Evolutionary conservation across 306 rosid genomes (phyloP).

Genomic region (Biancaea sappan): DNA sequence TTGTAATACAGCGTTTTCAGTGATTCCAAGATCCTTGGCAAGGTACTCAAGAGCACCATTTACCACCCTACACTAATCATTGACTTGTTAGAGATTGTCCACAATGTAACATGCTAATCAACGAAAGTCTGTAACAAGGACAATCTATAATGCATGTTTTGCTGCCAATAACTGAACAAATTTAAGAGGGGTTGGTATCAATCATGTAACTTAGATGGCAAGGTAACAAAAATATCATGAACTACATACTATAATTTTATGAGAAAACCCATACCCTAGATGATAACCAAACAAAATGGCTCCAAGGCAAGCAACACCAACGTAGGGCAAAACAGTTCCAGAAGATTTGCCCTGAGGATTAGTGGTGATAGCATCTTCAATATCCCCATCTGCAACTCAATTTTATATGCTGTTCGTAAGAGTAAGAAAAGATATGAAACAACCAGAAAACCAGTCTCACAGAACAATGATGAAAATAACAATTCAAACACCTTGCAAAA

Average conservation of each 20-base stretch:
- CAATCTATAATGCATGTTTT: constrained; percentile 9
- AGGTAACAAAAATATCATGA: not conserved
- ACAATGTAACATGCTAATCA: constrained; percentile 8
- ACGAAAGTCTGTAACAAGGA: constrained; percentile 4
- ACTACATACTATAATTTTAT: too few relatives aligned
- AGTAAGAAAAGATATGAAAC: constrained; percentile 11
- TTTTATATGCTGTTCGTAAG: constrained; percentile 22
- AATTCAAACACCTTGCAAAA: constrained; percentile 7
- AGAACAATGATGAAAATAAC: constrained; percentile 3
- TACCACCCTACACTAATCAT: constrained; percentile 71
- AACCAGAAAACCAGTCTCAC: not conserved
- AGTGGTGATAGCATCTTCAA: constrained; percentile 56
- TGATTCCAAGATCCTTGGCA: constrained; percentile 81
- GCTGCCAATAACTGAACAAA: constrained; percentile 8
- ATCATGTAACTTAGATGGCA: not conserved
- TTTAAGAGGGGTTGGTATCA: not conserved
- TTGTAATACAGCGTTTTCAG: constrained; percentile 71
- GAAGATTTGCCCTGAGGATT: constrained; percentile 60
- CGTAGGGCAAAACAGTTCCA: constrained; percentile 85
- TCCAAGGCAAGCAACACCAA: constrained; percentile 93
- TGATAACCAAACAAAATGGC: constrained; percentile 91
- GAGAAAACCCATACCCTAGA: constrained; percentile 65
- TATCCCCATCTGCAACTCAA: constrained; percentile 63
- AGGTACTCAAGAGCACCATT: constrained; percentile 93
- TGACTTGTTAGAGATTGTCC: constrained; percentile 25